phyloP scores from a whole-genome alignment of 805 yeast genomes.

The Candida nonsorbophila region DNA sequence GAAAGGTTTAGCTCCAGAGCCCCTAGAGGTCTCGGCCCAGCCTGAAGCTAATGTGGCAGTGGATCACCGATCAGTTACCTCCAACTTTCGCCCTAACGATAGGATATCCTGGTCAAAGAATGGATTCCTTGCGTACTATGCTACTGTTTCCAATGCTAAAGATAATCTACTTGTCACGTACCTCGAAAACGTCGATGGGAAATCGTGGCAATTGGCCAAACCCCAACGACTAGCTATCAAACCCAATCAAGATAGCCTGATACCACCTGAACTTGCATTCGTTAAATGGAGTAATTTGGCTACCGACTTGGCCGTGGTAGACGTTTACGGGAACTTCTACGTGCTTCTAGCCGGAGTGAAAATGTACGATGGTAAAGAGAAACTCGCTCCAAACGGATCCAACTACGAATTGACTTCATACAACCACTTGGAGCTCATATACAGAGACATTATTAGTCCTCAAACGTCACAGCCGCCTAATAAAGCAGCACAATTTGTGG shows the following conservation, averaged over 20 bases:
- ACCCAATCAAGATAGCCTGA: conserved; percentile 15
- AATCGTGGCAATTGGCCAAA: conserved; percentile 69
- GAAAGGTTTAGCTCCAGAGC: background rate
- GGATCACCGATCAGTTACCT: background rate
- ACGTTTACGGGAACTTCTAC: conserved; percentile 57
- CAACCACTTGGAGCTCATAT: conserved; percentile 44
- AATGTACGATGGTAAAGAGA: conserved; percentile 21
- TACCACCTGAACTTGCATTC: conserved; percentile 29
- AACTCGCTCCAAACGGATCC: conserved; percentile 26
- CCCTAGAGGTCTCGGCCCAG: background rate
- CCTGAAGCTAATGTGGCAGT: too few species aligned
- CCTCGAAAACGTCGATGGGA: conserved; percentile 70
- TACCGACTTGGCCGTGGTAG: conserved; percentile 77
- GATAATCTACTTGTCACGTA: conserved; percentile 54
- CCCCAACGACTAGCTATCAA: conserved; percentile 36
- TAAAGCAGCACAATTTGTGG: conserved; percentile 24
- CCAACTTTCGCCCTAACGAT: background rate
- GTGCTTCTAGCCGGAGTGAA: conserved; percentile 34
- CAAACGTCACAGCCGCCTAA: conserved; percentile 8
- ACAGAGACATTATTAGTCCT: conserved; percentile 29
- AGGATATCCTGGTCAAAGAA: conserved; percentile 72
- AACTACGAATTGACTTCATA: conserved; percentile 39
- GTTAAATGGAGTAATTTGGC: conserved; percentile 77
- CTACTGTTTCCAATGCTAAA: conserved; percentile 23
- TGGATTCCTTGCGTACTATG: conserved; percentile 75